Conservation (phyloP, 371 early-diverging fungal genomes). For the Sporodiniella umbellata region DNA sequence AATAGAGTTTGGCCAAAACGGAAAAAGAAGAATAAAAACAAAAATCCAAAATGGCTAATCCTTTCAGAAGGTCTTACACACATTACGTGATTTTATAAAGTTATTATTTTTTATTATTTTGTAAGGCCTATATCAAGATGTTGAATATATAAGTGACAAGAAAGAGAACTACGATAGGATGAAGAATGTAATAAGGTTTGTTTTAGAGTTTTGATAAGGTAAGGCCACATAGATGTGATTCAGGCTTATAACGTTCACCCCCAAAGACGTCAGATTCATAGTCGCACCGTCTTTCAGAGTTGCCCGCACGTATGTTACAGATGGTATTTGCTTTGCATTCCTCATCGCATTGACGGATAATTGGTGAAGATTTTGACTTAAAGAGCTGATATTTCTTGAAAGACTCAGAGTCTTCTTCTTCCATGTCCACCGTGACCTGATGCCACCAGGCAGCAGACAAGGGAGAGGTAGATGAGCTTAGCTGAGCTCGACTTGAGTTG, state of each 20-base stretch:
- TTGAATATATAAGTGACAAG: too few species aligned
- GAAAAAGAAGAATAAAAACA: too few species aligned
- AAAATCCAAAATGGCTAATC: too few species aligned
- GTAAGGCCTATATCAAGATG: too few species aligned
- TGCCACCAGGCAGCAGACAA: slow-evolving; percentile 62
- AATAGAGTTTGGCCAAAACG: too few species aligned
- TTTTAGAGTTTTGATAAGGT: neutral
- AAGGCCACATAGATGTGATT: neutral
- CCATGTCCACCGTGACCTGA: slow-evolving; percentile 50
- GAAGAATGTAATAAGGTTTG: too few species aligned
- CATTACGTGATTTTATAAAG: too few species aligned
- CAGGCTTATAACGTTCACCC: neutral
- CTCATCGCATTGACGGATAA: slow-evolving; percentile 29
- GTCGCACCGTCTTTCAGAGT: slow-evolving; percentile 47
- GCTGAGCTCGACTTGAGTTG: slow-evolving; percentile 22
- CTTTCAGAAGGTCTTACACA: too few species aligned
- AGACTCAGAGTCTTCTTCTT: slow-evolving; percentile 23
- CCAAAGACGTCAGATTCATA: slow-evolving; percentile 28
- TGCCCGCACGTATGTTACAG: slow-evolving; percentile 55
- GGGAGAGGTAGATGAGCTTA: slow-evolving; percentile 26
- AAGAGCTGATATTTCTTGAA: slow-evolving; percentile 47
- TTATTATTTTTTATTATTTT: too few species aligned
- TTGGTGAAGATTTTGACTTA: slow-evolving; percentile 43
- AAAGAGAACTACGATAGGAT: too few species aligned
- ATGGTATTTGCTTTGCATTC: slow-evolving; percentile 39